Conservation (phyloP, 441 rosid genomes). For the Brassica hybrid region DNA sequence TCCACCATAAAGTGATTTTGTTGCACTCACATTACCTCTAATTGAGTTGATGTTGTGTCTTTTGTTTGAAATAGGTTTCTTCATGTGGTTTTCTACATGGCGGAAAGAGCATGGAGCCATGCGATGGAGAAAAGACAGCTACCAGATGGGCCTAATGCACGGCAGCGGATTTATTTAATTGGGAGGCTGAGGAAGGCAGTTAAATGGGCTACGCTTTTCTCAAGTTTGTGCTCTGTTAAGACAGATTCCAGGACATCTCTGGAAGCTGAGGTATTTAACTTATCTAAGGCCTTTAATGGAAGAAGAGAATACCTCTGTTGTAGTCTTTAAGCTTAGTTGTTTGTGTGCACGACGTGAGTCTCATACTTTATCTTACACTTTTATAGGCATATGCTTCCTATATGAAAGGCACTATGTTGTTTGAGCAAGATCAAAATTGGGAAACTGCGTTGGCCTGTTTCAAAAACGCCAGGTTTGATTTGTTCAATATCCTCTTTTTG, state of each 20-base stretch:
- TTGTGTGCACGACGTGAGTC: constrained; percentile 2
- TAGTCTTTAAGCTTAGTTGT: constrained; percentile 12
- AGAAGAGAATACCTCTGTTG: constrained; percentile 24
- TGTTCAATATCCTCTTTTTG: constrained; percentile 32
- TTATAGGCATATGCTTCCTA: constrained; percentile 93
- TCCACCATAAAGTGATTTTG: background rate
- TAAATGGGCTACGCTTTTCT: constrained; percentile 88
- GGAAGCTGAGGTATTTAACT: constrained; percentile 81
- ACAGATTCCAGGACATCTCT: constrained; percentile 91
- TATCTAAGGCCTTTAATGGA: background rate
- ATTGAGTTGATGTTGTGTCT: background rate
- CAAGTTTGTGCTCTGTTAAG: constrained; percentile 76
- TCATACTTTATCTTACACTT: constrained; percentile 27
- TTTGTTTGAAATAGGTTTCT: constrained; percentile 66
- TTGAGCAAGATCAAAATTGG: constrained; percentile 98
- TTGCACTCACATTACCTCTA: constrained; percentile 5
- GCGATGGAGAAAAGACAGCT: constrained; percentile 99
- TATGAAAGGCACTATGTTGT: constrained; percentile 93
- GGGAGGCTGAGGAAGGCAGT: constrained; percentile 97
- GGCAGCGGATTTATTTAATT: constrained; percentile 85
- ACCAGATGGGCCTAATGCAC: constrained; percentile 92
- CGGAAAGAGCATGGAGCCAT: constrained; percentile 99
- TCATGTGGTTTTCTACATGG: constrained; percentile 87
- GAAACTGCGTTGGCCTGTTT: constrained; percentile 87
- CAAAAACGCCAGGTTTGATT: constrained; percentile 88